These are phyloP conservation scores for Pseudogymnoascus sp. DNA, from an alignment of 2,329 filamentous ascomycete genomes.

Conservation along the genomic window DNA sequence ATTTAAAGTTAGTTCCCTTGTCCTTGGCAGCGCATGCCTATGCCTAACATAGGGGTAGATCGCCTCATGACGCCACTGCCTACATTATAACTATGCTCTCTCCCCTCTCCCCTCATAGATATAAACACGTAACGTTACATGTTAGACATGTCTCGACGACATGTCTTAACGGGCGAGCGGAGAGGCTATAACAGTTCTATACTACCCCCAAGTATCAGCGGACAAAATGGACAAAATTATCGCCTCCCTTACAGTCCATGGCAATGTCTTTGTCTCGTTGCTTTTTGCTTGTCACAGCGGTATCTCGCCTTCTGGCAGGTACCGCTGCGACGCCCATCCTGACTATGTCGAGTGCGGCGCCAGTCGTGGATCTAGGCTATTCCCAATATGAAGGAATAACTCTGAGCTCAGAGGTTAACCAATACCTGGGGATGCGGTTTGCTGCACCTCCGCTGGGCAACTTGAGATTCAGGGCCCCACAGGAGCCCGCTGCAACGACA, in stretches of 20 bases:
- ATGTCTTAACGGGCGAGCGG: background rate
- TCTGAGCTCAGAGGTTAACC: slow-evolving; percentile 47
- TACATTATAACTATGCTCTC: background rate
- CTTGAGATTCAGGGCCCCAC: slow-evolving; percentile 58
- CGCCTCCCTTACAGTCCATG: background rate
- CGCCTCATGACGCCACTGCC: too few species aligned
- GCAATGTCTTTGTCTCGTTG: background rate
- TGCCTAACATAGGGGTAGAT: too few species aligned
- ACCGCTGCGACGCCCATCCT: slow-evolving; percentile 28
- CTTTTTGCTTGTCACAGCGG: background rate
- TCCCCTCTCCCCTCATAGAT: background rate
- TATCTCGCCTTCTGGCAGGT: background rate
- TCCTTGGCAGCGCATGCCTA: too few species aligned
- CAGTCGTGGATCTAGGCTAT: slow-evolving; percentile 55
- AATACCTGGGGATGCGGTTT: slow-evolving; percentile 67
- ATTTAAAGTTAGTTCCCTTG: too few species aligned
- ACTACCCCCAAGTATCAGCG: background rate
- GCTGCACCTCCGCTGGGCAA: slow-evolving; percentile 57
- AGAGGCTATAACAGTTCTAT: background rate
- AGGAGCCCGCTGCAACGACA: slow-evolving; percentile 18
- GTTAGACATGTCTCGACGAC: too few species aligned
- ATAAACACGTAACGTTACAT: background rate
- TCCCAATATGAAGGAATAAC: slow-evolving; percentile 51
- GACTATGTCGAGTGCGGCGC: background rate
- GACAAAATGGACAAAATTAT: background rate